Evolutionary conservation across 2,329 filamentous ascomycete genomes (phyloP), one percentile per base, ranked within the genome.

Genomic region (Chrysoporthe puriensis): DNA sequence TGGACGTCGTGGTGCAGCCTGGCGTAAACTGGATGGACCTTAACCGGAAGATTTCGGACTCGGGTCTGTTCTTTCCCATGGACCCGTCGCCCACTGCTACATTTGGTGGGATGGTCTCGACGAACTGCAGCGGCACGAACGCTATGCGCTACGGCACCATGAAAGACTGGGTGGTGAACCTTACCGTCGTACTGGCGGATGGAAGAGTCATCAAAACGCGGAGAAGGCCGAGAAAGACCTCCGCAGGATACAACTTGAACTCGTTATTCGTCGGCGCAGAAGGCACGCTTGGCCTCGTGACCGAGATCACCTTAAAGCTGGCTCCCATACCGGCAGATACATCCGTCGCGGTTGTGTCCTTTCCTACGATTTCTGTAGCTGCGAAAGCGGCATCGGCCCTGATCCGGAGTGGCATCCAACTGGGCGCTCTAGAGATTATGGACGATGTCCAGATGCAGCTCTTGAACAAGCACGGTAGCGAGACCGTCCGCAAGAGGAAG

Each of bases 111-210:
- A 88, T 88, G 86, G 79, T 92, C 4, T 87, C 88, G 0, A 91
- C 90, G 0, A 90, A 90, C 64, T 92, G 90, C 78, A 88, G 68
- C 42, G 85, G 85, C 0, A 88, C 86, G 0, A 87, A 88, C 71
- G 85, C 86, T 1, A 82, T 86, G 66, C 81, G 89, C 63, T 92
- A 92, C 73, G 90, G 90, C 0, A 91, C 90, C 0, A 92, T 92
- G 90, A 91, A 90, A 72, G 90, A 93, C 71, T 92, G 89, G 83
- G 90, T 92, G 1, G 80, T 92, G 68, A 91, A 89, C 70, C 76
- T 93, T 34, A 92, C 90, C 0, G 89, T 91, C 0, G 90, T 92
- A 0, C 81, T 92, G 54, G 86, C 90, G 0, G 89, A 92, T 74
- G 90, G 90, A 0, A 93, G 64, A 26, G 77, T 90, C 21, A 88